A percentile compares a stretch with the other conserved stretches of the same genome.
Conservation (phyloP, 495 filamentous ascomycete genomes). For the Tuber borchii region DNA sequence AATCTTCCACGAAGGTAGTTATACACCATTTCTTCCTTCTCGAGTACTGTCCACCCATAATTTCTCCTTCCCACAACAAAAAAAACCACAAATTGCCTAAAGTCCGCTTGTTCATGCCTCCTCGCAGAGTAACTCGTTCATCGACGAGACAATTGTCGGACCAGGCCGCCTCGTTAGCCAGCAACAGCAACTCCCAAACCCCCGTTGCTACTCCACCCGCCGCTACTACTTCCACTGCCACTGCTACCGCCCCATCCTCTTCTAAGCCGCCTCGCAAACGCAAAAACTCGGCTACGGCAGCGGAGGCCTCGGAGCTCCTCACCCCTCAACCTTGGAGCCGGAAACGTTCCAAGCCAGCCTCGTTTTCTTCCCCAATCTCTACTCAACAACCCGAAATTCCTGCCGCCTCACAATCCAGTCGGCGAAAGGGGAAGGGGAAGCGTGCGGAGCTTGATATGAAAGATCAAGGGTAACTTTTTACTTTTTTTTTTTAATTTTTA, state of each 20-base stretch:
- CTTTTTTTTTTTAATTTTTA: conserved; percentile 21
- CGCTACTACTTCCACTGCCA: conserved; percentile 20
- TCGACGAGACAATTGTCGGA: conserved; percentile 41
- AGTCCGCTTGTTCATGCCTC: conserved; percentile 44
- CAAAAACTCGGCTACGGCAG: conserved; percentile 25
- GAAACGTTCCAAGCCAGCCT: conserved; percentile 31
- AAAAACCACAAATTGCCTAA: conserved; percentile 25
- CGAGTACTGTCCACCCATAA: conserved; percentile 36
- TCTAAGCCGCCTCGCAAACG: conserved; percentile 35
- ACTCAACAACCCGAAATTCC: conserved; percentile 23
- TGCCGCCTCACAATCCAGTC: conserved; percentile 8
- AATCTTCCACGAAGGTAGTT: conserved; percentile 39
- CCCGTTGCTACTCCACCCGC: conserved; percentile 20
- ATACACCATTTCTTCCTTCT: conserved; percentile 40
- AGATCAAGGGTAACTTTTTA: conserved; percentile 62
- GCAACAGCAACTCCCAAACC: conserved; percentile 26
- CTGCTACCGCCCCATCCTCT: conserved; percentile 25
- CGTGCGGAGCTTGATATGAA: conserved; percentile 46
- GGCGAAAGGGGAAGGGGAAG: conserved; percentile 58
- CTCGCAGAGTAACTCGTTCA: conserved; percentile 44
- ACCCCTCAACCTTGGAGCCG: conserved; percentile 19
- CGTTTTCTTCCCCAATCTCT: conserved; percentile 19
- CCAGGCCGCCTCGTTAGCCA: conserved; percentile 36
- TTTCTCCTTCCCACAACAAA: conserved; percentile 30
- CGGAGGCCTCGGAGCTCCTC: conserved; percentile 28